Conservation (phyloP, 163 green algal species). For the Chlorella variabilis region DNA sequence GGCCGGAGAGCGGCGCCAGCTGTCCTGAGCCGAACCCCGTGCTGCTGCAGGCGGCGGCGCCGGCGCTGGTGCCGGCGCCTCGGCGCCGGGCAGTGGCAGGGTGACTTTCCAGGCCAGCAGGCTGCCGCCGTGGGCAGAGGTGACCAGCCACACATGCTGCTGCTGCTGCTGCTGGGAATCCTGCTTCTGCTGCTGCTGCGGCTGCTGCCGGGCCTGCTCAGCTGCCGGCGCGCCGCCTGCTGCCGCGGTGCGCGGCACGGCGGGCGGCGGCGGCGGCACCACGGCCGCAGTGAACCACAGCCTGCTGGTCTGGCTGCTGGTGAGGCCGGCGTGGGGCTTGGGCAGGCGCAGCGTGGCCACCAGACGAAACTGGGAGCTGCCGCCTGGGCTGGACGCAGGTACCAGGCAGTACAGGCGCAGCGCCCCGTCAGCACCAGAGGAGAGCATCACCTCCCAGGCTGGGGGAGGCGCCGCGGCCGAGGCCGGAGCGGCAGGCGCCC, state of each 20-base stretch:
- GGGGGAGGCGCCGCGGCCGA: neutral
- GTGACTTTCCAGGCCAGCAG: conserved; percentile 33
- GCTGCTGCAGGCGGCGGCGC: neutral
- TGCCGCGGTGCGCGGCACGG: neutral
- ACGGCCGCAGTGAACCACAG: conserved; percentile 33
- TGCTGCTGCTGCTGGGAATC: neutral
- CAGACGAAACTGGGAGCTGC: conserved; percentile 7
- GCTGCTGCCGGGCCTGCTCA: neutral
- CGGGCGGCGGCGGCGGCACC: neutral
- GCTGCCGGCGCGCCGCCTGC: no score
- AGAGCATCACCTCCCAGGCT: conserved; percentile 30
- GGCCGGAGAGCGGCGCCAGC: conserved; percentile 3
- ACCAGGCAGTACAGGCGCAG: conserved; percentile 1
- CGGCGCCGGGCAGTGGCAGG: neutral
- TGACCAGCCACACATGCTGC: conserved; percentile 29
- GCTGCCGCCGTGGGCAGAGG: conserved; percentile 5
- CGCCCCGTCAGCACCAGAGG: neutral
- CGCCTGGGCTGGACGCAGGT: no score
- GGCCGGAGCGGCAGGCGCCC: neutral
- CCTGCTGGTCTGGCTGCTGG: conserved; percentile 17
- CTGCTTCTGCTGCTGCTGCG: neutral
- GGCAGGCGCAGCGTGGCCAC: conserved; percentile 27
- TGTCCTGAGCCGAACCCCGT: neutral
- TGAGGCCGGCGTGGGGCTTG: neutral
- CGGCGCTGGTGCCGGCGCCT: neutral